Evolutionary conservation across 345 rosid genomes (phyloP), one percentile per base, ranked within the genome.

Genomic region (Salix viminalis): DNA sequence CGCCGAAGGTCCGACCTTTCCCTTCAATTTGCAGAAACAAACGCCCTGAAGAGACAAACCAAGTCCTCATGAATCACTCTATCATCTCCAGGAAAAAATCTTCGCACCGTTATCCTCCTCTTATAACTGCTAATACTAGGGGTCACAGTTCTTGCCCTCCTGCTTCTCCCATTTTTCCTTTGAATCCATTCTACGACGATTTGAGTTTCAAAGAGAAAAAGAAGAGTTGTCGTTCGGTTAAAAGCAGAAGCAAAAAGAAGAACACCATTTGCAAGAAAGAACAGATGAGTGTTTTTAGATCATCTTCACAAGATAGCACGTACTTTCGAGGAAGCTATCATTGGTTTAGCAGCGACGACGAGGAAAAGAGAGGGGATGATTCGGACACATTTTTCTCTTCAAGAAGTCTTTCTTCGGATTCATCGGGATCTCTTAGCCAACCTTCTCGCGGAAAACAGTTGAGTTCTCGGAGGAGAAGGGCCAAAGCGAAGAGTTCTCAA

Each of bases 281-380:
- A 24, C 62, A 74, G 15, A 18, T 3, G 24, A 76, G 44, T 23
- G 11, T 84, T 32, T 70, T 91, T 9, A 83, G 88, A 74, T 91
- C 91, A 6, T 82, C 89, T 62, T 88, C 96, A 32, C 89, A 41
- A 50, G 91, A 88, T 7, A 87, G 83, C 42, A 39, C 75, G 26
- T 81, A 80, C 74, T 80, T 76, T 60, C 85, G 77, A 18, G 69
- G 44, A 4, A 78, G 82, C 32, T 82, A 87, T 77, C 91, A 88
- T 75, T 92, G 92, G 94, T 90, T 84, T 65, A 90, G 90, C 82
- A 92, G 90, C 75, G 96, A 89, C 5, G 94, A 91, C 4, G 81
- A 77, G 4, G 77, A 69, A 2, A 41, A 61, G 3, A 56, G 39
- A 65, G 28, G 34, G 50, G 86, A 84, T 11, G 91, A 79, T 62